These are phyloP conservation scores for Ustilaginoidea virens DNA, from an alignment of 2,329 filamentous ascomycete genomes.

Conservation along the genomic window DNA sequence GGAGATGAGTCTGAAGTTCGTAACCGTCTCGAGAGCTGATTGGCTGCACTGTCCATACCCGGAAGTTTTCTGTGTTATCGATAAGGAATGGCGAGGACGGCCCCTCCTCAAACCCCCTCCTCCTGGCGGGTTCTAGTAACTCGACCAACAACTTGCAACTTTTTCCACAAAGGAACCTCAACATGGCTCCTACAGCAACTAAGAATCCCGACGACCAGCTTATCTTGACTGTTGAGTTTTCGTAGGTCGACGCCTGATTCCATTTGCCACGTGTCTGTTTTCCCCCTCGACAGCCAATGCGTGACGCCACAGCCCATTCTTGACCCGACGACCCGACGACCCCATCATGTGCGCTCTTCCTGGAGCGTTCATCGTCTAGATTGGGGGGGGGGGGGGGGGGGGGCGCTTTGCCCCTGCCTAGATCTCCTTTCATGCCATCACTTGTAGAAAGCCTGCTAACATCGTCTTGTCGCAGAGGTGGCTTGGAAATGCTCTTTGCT, in stretches of 20 bases:
- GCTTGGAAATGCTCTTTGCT: conserved; percentile 85
- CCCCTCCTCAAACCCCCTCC: too few species aligned
- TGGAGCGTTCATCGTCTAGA: too few species aligned
- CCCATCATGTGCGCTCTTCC: too few species aligned
- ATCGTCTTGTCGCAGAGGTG: conserved; percentile 43
- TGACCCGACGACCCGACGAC: too few species aligned
- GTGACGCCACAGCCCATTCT: too few species aligned
- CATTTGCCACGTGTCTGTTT: neutral
- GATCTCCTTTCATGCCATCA: too few species aligned
- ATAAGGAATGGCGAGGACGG: neutral
- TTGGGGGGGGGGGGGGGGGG: too few species aligned
- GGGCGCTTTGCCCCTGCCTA: too few species aligned
- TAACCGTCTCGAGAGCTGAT: conserved; percentile 18
- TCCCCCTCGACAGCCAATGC: conserved; percentile 1
- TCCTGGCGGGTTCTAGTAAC: too few species aligned
- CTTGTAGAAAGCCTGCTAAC: neutral
- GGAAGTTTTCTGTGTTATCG: conserved; percentile 1
- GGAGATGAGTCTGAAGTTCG: conserved; percentile 19
- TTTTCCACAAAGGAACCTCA: neutral
- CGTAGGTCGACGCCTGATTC: conserved; percentile 18
- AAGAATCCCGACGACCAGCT: conserved; percentile 19
- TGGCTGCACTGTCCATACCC: conserved; percentile 12
- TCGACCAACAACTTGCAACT: neutral
- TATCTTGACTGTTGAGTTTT: conserved; percentile 58
- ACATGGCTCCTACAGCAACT: conserved; percentile 1